phyloP scores from a whole-genome alignment of 2,329 filamentous ascomycete species.

The Colletotrichum navitas region DNA sequence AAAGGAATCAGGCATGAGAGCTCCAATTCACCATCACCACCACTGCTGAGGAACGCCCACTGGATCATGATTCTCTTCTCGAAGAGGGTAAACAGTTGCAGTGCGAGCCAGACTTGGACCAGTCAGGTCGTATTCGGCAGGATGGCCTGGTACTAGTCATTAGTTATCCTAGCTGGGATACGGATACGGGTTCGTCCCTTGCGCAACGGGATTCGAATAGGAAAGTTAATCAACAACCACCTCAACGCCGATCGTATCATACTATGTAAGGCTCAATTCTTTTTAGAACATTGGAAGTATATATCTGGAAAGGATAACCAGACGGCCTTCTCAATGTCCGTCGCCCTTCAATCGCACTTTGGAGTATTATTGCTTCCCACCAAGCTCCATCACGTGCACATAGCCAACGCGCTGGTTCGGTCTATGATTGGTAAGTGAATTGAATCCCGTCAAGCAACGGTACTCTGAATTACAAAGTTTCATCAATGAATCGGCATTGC shows the following conservation, averaged over 20 bases:
- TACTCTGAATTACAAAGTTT: not conserved
- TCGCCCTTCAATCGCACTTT: too few species aligned
- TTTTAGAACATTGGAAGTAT: accelerated
- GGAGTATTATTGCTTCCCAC: not conserved
- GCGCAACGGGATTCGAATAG: constrained; percentile 10
- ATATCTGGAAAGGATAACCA: too few species aligned
- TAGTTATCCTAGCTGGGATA: constrained; percentile 19
- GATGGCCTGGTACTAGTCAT: not conserved
- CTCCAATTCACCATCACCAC: not conserved
- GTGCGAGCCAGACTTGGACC: not conserved
- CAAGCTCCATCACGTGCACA: not conserved
- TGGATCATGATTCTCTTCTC: constrained; percentile 21
- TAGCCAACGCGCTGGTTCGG: not conserved
- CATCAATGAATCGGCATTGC: not conserved
- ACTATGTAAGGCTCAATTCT: not conserved
- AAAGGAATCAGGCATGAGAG: not conserved
- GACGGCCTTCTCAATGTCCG: not conserved
- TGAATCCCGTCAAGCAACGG: too few species aligned
- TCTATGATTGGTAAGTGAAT: not conserved
- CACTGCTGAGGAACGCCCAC: not conserved
- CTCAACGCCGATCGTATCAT: not conserved
- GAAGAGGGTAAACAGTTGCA: not conserved
- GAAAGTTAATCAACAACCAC: constrained; percentile 23
- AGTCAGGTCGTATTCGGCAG: not conserved
- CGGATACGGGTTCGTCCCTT: constrained; percentile 40